phyloP scores from a whole-genome alignment of 495 filamentous ascomycete species.

The Parachaetomium inaequale region DNA sequence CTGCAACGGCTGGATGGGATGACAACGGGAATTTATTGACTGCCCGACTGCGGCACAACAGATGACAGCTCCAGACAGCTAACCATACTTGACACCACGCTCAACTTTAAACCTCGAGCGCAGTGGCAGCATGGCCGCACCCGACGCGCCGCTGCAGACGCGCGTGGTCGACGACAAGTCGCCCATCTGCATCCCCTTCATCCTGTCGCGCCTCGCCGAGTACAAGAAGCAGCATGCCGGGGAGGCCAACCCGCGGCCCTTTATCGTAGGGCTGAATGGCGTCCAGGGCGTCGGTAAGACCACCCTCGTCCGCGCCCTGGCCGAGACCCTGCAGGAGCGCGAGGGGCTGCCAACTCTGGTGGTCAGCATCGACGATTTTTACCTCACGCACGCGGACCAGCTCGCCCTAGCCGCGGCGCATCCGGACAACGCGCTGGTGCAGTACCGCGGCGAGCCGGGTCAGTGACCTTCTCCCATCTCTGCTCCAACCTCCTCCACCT shows the following conservation, averaged over 20 bases:
- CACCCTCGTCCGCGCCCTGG: constrained; percentile 70
- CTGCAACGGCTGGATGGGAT: background rate
- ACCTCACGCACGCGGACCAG: constrained; percentile 72
- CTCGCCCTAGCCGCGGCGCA: constrained; percentile 60
- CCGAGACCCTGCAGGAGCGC: constrained; percentile 59
- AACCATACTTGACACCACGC: background rate
- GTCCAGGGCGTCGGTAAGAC: constrained; percentile 91
- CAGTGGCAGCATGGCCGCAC: constrained; percentile 7
- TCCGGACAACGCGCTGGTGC: constrained; percentile 69
- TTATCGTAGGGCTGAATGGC: constrained; percentile 61
- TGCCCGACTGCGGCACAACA: constrained; percentile 7
- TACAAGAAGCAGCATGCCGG: constrained; percentile 42
- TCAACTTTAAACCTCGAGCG: background rate
- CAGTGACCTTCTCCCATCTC: constrained; percentile 12
- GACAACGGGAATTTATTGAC: background rate
- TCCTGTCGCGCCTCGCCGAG: constrained; percentile 59
- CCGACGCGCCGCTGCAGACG: constrained; percentile 29
- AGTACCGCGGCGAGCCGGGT: constrained; percentile 77
- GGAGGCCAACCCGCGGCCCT: constrained; percentile 38
- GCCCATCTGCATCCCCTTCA: constrained; percentile 80
- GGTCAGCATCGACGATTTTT: constrained; percentile 88
- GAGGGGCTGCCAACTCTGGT: constrained; percentile 69
- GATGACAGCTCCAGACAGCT: background rate
- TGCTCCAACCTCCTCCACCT: background rate
- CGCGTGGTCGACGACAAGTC: constrained; percentile 76